phyloP scores from a whole-genome alignment of 345 rosid species.

The Lenwebbia sp. region DNA sequence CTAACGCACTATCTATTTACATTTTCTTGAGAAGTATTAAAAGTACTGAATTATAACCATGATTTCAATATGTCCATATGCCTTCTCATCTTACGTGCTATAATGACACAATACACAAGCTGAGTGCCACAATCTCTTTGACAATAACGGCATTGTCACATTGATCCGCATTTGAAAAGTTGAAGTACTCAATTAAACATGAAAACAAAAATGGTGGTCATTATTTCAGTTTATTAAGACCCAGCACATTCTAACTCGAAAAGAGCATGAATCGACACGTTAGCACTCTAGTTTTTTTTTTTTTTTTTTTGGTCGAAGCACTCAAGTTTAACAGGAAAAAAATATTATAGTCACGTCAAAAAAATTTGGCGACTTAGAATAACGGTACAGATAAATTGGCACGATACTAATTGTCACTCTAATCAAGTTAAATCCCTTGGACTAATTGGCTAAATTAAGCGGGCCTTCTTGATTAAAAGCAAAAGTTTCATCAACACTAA shows the following conservation, averaged over 20 bases:
- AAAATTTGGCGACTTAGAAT: not conserved
- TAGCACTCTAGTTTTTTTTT: too few species aligned
- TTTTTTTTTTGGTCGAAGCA: not conserved
- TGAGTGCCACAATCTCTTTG: not conserved
- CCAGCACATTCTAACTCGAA: not conserved
- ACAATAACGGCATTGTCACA: not conserved
- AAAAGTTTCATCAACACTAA: not conserved
- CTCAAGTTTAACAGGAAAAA: not conserved
- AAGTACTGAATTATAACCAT: not conserved
- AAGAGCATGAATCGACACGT: not conserved
- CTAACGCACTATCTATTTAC: rapidly evolving
- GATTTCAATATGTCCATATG: not conserved
- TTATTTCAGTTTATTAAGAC: not conserved
- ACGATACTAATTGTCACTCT: not conserved
- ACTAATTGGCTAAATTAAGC: not conserved
- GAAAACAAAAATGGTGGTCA: not conserved
- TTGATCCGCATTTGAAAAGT: not conserved
- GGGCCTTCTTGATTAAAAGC: not conserved
- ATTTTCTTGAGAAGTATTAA: not conserved
- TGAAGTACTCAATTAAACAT: not conserved
- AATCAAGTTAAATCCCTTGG: not conserved
- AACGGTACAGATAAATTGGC: not conserved
- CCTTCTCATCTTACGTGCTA: not conserved
- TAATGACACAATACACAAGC: not conserved
- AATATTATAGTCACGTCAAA: not conserved